Percentiles rank a stretch among this genome's conserved stretches.
Conservation (phyloP, 148 eudicot genomes). For the Vaccinium vitisidaea region DNA sequence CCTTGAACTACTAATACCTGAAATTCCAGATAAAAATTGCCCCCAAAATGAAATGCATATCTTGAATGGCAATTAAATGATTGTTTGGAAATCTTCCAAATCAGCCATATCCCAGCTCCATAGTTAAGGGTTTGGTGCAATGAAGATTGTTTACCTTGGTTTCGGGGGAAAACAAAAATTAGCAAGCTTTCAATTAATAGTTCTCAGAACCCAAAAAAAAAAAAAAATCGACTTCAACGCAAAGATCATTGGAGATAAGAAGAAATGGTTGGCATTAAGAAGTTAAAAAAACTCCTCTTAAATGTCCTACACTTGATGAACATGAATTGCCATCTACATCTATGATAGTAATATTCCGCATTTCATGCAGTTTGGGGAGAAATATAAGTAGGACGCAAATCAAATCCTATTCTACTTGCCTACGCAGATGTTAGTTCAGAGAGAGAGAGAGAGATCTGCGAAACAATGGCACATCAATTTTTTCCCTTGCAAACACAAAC, state of each 20-base stretch:
- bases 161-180: background rate
- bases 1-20: background rate
- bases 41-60: background rate
- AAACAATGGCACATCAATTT: background rate
- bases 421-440: background rate
- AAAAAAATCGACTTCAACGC: background rate
- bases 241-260: background rate
- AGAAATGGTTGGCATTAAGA: background rate
- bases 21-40: background rate
- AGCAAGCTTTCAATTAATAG: background rate
- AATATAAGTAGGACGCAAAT: background rate
- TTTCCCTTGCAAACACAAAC: background rate
- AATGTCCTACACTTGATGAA: background rate
- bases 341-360: background rate
- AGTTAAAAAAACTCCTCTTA: background rate
- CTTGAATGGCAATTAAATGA: background rate
- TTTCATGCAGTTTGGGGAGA: background rate
- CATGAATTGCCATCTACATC: background rate
- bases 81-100: background rate
- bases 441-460: background rate
- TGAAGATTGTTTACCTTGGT: conserved; percentile 2
- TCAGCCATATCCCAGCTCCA: background rate
- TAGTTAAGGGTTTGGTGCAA: background rate
- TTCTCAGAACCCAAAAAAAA: background rate
- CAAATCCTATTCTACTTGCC: background rate